phyloP scores from a whole-genome alignment of 768 basidiomycete species.

The Coprinopsis marcescibilis region DNA sequence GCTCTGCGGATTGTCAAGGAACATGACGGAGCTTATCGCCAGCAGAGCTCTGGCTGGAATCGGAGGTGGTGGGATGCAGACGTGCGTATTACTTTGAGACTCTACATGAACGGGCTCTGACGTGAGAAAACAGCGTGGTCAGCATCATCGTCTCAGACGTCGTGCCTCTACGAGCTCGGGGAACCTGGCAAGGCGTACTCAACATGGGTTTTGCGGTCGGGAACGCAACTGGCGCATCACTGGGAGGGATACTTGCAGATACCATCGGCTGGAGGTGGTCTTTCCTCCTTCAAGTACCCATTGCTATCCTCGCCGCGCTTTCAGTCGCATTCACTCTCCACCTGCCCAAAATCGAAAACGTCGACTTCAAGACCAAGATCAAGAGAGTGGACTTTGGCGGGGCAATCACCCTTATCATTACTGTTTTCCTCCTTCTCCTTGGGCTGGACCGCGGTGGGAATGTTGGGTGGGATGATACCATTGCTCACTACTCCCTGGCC shows the following conservation, averaged over 20 bases:
- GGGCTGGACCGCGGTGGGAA: constrained; percentile 52
- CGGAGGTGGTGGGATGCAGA: constrained; percentile 58
- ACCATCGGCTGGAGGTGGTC: constrained; percentile 68
- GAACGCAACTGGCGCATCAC: constrained; percentile 52
- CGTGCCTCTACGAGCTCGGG: constrained; percentile 54
- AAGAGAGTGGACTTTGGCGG: constrained; percentile 61
- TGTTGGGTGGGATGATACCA: constrained; percentile 37
- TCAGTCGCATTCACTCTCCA: constrained; percentile 51
- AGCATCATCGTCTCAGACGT: constrained; percentile 65
- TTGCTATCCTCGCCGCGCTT: constrained; percentile 46
- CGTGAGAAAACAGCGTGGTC: constrained; percentile 35
- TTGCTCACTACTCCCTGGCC: constrained; percentile 31
- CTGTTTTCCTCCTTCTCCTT: constrained; percentile 52
- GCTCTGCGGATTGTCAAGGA: constrained; percentile 46
- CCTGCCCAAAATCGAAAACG: constrained; percentile 37
- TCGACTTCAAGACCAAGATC: constrained; percentile 44
- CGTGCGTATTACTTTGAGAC: constrained; percentile 33
- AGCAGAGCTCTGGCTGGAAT: constrained; percentile 53
- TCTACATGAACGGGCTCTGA: background rate
- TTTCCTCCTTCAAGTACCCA: constrained; percentile 56
- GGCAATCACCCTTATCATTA: constrained; percentile 46
- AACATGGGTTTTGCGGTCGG: constrained; percentile 59
- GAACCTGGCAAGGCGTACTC: constrained; percentile 66
- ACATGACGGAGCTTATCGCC: constrained; percentile 48
- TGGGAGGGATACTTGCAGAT: constrained; percentile 59